These are phyloP conservation scores for Metroxylon sagu DNA, from an alignment of 176 grass and related monocot genomes.

Conservation along the genomic window DNA sequence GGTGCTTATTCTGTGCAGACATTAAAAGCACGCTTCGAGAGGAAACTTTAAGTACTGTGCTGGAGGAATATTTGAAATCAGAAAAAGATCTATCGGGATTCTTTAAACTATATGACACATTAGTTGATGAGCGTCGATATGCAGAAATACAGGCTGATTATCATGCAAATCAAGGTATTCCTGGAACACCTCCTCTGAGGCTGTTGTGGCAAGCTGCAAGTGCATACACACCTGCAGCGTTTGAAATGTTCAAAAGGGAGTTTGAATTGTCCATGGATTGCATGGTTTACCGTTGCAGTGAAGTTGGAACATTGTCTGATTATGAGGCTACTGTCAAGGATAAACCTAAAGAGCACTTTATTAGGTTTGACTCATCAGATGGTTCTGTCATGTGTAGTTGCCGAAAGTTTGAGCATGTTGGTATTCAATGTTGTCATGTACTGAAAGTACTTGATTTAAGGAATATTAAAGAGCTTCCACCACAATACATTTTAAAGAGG, in stretches of 20 bases:
- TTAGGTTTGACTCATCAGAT: conserved; percentile 68
- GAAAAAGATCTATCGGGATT: conserved; percentile 44
- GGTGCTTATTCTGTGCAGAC: conserved; percentile 50
- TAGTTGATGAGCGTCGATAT: conserved; percentile 46
- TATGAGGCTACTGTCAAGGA: conserved; percentile 60
- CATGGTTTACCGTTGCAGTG: conserved; percentile 56
- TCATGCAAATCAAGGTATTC: conserved; percentile 44
- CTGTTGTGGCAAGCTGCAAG: conserved; percentile 78
- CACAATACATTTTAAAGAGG: conserved; percentile 62
- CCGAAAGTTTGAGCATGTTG: conserved; percentile 67
- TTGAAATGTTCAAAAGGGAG: conserved; percentile 66
- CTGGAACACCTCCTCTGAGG: conserved; percentile 33
- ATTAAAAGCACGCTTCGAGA: conserved; percentile 48
- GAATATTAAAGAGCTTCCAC: conserved; percentile 61
- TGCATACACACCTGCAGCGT: conserved; percentile 55
- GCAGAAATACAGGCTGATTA: conserved; percentile 74
- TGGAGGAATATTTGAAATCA: conserved; percentile 36
- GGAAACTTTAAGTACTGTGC: conserved; percentile 37
- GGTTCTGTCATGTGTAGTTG: conserved; percentile 64
- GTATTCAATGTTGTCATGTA: conserved; percentile 81
- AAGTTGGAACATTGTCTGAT: conserved; percentile 56
- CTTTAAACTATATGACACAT: conserved; percentile 42
- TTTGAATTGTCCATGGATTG: conserved; percentile 51
- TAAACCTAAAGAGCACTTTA: conserved; percentile 55
- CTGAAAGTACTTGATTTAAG: conserved; percentile 76